These are phyloP conservation scores for Didymosphaeria variabile DNA, from an alignment of 2,329 filamentous ascomycete genomes.

Conservation along the genomic window DNA sequence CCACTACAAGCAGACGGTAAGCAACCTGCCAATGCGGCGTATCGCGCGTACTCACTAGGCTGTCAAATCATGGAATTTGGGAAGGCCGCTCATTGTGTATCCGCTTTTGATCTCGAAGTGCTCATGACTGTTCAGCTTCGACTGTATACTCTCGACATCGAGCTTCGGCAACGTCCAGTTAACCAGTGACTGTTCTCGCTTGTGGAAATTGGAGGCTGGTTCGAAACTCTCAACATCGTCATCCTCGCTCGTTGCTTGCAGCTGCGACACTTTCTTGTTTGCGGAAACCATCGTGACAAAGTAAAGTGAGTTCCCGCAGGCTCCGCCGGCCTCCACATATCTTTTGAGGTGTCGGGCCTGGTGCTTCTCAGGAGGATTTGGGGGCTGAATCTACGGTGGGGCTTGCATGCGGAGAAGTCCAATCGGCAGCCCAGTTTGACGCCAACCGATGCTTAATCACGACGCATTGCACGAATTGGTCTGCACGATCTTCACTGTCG, in stretches of 20 bases:
- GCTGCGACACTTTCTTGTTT: not conserved
- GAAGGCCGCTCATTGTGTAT: constrained; percentile 7
- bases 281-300: not conserved
- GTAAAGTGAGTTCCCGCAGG: not conserved
- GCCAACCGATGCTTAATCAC: not conserved
- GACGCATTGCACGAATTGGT: not conserved
- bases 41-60: constrained; percentile 1
- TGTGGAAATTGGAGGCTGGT: not conserved
- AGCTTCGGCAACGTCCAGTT: constrained; percentile 6
- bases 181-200: constrained; percentile 7
- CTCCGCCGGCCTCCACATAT: not conserved
- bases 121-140: constrained; percentile 6
- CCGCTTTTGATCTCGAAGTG: constrained; percentile 12
- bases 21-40: not conserved
- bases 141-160: not conserved
- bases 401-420: not conserved
- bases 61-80: constrained; percentile 9
- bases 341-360: not conserved
- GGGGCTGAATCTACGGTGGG: not conserved
- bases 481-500: too few relatives aligned
- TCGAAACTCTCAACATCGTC: not conserved
- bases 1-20: not conserved
- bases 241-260: not conserved
- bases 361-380: not conserved
- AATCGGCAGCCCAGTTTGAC: not conserved